A percentile compares a stretch with the other conserved stretches of the same genome.
Evolutionary conservation across 2,329 filamentous ascomycete species (phyloP).

Genomic region (Zarea fungicola): DNA sequence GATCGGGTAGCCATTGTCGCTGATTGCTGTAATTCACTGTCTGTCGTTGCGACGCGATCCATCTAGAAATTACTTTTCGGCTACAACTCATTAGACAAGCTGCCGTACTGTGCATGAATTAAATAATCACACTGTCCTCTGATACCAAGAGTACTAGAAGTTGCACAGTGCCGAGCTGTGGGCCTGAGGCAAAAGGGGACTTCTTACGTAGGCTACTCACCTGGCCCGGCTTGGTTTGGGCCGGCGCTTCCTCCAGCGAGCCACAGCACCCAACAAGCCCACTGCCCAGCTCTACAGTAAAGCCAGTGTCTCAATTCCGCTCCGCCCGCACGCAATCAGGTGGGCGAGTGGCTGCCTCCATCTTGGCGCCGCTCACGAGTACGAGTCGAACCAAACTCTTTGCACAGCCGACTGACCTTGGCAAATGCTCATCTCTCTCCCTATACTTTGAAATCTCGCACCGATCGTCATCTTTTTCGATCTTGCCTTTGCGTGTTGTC

Average conservation of each 20-base stretch:
- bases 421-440: constrained; percentile 1
- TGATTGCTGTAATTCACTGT: neutral
- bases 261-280: too few relatives aligned
- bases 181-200: constrained; percentile 11
- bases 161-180: neutral
- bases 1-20: constrained; percentile 10
- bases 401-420: constrained; percentile 2
- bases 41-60: neutral
- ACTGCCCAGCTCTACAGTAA: too few relatives aligned
- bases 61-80: constrained; percentile 1
- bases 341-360: constrained; percentile 8
- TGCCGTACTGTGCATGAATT: neutral
- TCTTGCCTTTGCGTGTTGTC: constrained; percentile 11
- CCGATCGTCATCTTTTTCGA: constrained; percentile 15
- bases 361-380: constrained; percentile 9
- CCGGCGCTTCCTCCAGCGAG: neutral
- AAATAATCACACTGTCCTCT: neutral
- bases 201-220: constrained; percentile 3
- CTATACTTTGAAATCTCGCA: constrained; percentile 10
- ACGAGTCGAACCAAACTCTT: too few relatives aligned
- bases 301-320: constrained; percentile 2
- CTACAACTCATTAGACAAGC: constrained; percentile 8
- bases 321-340: constrained; percentile 3
- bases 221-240: too few relatives aligned
- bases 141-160: accelerated